Percentiles rank a stretch among this genome's conserved stretches.
Conservation (phyloP, 2,329 filamentous ascomycete species). For the Epichloe typhina region DNA sequence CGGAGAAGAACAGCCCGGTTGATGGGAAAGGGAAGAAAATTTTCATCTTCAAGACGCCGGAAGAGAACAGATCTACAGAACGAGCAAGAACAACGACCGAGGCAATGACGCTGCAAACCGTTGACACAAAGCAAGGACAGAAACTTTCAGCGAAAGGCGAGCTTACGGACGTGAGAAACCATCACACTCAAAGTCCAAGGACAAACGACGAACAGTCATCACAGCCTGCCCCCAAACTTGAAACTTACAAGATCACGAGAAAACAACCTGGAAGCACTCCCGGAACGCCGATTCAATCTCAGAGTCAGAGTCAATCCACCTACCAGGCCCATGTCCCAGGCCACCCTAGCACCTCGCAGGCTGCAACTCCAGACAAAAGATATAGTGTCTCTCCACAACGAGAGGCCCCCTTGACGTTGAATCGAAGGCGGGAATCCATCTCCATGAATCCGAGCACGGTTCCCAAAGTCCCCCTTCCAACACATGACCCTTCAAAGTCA, state of each 20-base stretch:
- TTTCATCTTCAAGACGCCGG: conserved; percentile 7
- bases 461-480: conserved; percentile 13
- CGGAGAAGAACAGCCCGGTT: conserved; percentile 19
- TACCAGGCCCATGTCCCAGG: conserved; percentile 9
- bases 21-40: conserved; percentile 6
- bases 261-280: conserved; percentile 5
- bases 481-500: conserved; percentile 7
- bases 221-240: background rate
- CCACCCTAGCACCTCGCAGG: background rate
- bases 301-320: background rate
- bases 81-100: background rate
- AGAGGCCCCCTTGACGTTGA: conserved; percentile 13
- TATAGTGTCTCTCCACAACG: conserved; percentile 13
- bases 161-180: background rate
- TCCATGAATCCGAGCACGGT: conserved; percentile 10
- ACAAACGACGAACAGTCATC: background rate
- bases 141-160: background rate
- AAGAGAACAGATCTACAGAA: background rate
- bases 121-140: conserved; percentile 1
- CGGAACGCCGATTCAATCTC: background rate
- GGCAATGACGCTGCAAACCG: background rate
- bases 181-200: background rate
- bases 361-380: conserved; percentile 4
- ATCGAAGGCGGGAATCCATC: conserved; percentile 9
- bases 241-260: conserved; percentile 8